Evolutionary conservation across 305 asterid genomes (phyloP).

Genomic region (Petunia hybrid): DNA sequence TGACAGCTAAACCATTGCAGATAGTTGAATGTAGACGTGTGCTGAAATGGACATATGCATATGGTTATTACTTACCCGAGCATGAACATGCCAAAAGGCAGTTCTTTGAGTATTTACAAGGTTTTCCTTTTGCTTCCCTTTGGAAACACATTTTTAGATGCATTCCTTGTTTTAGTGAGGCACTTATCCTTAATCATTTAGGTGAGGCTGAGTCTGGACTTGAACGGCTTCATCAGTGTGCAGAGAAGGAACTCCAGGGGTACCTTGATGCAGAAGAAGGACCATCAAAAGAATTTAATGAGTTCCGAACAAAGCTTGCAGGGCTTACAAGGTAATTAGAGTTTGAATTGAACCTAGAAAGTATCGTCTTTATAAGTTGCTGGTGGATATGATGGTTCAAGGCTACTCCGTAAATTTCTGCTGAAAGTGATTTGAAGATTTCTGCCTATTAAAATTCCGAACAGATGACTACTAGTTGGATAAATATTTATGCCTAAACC

Average conservation of each 20-base stretch:
- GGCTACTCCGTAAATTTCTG: background rate
- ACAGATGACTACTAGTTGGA: background rate
- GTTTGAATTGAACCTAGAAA: slow-evolving; percentile 2
- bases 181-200: slow-evolving; percentile 41
- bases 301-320: slow-evolving; percentile 88
- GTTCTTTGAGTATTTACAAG: slow-evolving; percentile 93
- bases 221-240: slow-evolving; percentile 96
- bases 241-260: slow-evolving; percentile 85
- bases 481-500: background rate
- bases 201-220: slow-evolving; percentile 97
- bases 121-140: slow-evolving; percentile 44
- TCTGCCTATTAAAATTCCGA: background rate
- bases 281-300: slow-evolving; percentile 77
- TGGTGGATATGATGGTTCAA: slow-evolving; percentile 28
- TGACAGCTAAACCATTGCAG: slow-evolving; percentile 48
- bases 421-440: background rate
- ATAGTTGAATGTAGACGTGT: slow-evolving; percentile 96
- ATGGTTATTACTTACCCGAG: slow-evolving; percentile 89
- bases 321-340: slow-evolving; percentile 79
- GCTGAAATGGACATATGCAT: slow-evolving; percentile 92
- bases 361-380: background rate
- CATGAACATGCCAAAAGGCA: slow-evolving; percentile 77
- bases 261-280: slow-evolving; percentile 76
- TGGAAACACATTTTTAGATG: slow-evolving; percentile 30
- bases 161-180: slow-evolving; percentile 31